These are phyloP conservation scores for Protomyces pachydermus DNA, from an alignment of 1,139 yeast genomes.

Conservation along the genomic window DNA sequence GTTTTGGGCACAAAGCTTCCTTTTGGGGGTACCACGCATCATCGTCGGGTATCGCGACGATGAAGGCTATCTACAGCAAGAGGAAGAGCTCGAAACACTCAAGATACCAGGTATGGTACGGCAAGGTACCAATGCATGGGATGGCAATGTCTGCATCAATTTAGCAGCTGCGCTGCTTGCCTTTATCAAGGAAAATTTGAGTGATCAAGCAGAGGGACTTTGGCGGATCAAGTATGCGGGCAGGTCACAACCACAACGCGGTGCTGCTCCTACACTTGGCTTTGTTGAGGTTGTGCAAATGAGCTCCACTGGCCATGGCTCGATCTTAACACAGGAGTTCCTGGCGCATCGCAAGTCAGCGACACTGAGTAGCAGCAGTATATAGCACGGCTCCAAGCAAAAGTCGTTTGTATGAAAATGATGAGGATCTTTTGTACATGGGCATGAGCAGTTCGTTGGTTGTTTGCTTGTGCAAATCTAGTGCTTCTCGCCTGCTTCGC, in stretches of 20 bases:
- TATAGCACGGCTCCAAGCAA: too few relatives aligned
- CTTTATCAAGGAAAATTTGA: conserved; percentile 1
- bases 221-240: conserved; percentile 21
- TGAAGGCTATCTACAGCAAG: conserved; percentile 53
- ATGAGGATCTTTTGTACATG: neutral
- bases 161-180: conserved; percentile 13
- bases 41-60: conserved; percentile 86
- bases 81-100: conserved; percentile 73
- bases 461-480: neutral
- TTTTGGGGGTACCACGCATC: conserved; percentile 72
- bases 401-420: neutral
- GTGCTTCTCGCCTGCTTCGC: conserved; percentile 15
- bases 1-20: conserved; percentile 91
- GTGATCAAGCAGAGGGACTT: neutral
- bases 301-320: conserved; percentile 1
- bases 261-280: neutral
- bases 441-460: neutral
- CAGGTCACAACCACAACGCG: neutral
- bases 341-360: neutral
- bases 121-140: conserved; percentile 37
- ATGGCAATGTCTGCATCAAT: conserved; percentile 20
- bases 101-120: conserved; percentile 63
- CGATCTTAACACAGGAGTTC: conserved; percentile 11
- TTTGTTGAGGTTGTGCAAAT: conserved; percentile 3
- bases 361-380: neutral